These are phyloP conservation scores for Gloeopeniophorella convolvens DNA, from an alignment of 768 basidiomycete genomes.

Conservation along the genomic window DNA sequence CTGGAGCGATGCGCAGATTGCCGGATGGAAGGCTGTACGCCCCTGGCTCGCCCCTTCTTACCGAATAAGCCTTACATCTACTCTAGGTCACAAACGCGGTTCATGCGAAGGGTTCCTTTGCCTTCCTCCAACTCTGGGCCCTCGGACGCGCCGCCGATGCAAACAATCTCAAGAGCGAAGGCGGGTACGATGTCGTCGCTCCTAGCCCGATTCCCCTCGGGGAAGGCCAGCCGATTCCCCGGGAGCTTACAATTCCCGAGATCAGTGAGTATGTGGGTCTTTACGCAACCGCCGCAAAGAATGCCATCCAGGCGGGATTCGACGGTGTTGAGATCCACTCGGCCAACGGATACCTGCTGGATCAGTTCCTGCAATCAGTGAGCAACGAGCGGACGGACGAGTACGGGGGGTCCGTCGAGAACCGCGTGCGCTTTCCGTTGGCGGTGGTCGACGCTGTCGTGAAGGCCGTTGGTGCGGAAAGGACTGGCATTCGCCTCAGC, in stretches of 20 bases:
- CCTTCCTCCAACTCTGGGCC: conserved; percentile 55
- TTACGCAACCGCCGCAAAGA: conserved; percentile 30
- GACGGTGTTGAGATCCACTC: conserved; percentile 37
- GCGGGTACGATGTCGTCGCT: conserved; percentile 21
- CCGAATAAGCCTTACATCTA: neutral
- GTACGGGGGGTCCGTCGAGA: conserved; percentile 42
- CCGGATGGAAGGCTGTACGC: conserved; percentile 42
- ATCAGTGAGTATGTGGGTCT: conserved; percentile 22
- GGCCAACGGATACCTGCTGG: conserved; percentile 24
- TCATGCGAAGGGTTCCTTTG: conserved; percentile 45
- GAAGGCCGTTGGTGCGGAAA: conserved; percentile 33
- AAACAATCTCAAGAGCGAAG: conserved; percentile 32
- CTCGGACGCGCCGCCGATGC: conserved; percentile 39
- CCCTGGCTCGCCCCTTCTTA: neutral
- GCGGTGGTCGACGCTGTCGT: conserved; percentile 33
- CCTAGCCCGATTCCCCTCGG: conserved; percentile 31
- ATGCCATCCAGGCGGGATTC: conserved; percentile 35
- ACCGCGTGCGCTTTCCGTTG: conserved; percentile 36
- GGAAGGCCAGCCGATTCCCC: conserved; percentile 23
- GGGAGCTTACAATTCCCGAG: conserved; percentile 25
- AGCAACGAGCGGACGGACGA: conserved; percentile 37
- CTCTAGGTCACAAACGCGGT: conserved; percentile 46
- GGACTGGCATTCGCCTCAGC: conserved; percentile 33
- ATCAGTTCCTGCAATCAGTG: conserved; percentile 33
- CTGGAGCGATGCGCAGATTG: conserved; percentile 52